Evolutionary conservation across 768 basidiomycete genomes (phyloP).

Genomic region (Tephrocybe sp.): DNA sequence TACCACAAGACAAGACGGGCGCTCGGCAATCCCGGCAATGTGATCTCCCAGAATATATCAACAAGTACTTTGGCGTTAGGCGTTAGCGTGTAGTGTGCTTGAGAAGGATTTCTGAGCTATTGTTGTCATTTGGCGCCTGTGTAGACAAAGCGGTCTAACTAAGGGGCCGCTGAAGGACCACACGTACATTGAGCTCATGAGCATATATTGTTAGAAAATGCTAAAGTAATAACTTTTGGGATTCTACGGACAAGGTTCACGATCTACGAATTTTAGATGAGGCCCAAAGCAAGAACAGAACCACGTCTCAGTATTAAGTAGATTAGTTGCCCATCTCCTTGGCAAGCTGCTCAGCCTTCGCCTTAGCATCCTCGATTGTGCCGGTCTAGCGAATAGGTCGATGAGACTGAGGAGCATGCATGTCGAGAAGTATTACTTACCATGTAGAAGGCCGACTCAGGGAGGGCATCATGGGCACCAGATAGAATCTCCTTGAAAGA

Average conservation of each 20-base stretch:
- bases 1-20: conserved; percentile 10
- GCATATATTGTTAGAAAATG: neutral
- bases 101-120: conserved; percentile 56
- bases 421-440: conserved; percentile 28
- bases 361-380: conserved; percentile 95
- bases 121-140: conserved; percentile 43
- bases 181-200: no score
- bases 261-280: conserved; percentile 13
- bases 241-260: conserved; percentile 10
- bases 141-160: no score
- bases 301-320: conserved; percentile 6
- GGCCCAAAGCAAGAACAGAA: conserved; percentile 8
- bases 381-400: conserved; percentile 49
- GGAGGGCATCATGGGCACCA: conserved; percentile 83
- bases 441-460: conserved; percentile 99
- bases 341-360: conserved; percentile 95
- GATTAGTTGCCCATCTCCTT: conserved; percentile 80
- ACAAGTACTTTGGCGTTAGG: neutral
- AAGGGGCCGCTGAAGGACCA: no score
- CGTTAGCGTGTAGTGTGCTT: neutral
- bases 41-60: no score
- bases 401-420: neutral
- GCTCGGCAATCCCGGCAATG: conserved; percentile 8
- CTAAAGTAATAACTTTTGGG: conserved; percentile 8
- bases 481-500: conserved; percentile 98